Conservation (phyloP, 805 yeast genomes). For the Wickerhamiella australiensis region DNA sequence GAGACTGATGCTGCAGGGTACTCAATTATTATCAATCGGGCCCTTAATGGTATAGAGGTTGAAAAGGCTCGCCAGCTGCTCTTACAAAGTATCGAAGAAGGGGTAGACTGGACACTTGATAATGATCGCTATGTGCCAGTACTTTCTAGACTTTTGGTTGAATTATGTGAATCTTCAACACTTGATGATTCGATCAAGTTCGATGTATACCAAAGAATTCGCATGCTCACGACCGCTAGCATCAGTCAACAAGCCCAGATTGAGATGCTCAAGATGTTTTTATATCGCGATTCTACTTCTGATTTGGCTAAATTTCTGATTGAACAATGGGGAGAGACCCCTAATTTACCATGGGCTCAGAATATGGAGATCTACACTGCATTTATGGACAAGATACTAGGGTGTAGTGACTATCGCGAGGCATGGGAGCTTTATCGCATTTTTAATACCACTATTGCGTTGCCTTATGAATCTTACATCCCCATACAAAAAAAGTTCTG, state of each 20-base stretch:
- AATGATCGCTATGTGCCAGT: slow-evolving; percentile 19
- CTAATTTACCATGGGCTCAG: slow-evolving; percentile 21
- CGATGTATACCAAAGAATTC: slow-evolving; percentile 34
- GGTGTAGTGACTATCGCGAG: slow-evolving; percentile 31
- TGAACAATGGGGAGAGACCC: slow-evolving; percentile 33
- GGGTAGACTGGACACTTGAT: slow-evolving; percentile 36
- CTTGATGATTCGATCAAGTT: slow-evolving; percentile 24
- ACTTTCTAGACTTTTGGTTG: slow-evolving; percentile 26
- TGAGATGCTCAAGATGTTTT: slow-evolving; percentile 30
- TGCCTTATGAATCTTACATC: slow-evolving; percentile 48
- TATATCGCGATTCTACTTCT: slow-evolving; percentile 29
- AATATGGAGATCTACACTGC: slow-evolving; percentile 33
- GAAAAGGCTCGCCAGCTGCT: slow-evolving; percentile 29
- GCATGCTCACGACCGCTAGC: slow-evolving; percentile 29
- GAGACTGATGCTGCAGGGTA: slow-evolving; percentile 31
- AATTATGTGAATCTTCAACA: slow-evolving; percentile 23
- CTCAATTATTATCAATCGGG: slow-evolving; percentile 29
- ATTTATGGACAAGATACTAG: slow-evolving; percentile 36
- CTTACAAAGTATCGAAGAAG: slow-evolving; percentile 29
- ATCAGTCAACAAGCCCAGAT: slow-evolving; percentile 33
- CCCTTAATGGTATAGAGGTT: slow-evolving; percentile 24
- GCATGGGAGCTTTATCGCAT: slow-evolving; percentile 51
- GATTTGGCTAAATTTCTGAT: slow-evolving; percentile 35
- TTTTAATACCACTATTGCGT: slow-evolving; percentile 40
- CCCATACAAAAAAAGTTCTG: slow-evolving; percentile 50